These are phyloP conservation scores for Lunularia cruciata DNA, from an alignment of 225 moss, liverwort and hornwort species.

Conservation along the genomic window DNA sequence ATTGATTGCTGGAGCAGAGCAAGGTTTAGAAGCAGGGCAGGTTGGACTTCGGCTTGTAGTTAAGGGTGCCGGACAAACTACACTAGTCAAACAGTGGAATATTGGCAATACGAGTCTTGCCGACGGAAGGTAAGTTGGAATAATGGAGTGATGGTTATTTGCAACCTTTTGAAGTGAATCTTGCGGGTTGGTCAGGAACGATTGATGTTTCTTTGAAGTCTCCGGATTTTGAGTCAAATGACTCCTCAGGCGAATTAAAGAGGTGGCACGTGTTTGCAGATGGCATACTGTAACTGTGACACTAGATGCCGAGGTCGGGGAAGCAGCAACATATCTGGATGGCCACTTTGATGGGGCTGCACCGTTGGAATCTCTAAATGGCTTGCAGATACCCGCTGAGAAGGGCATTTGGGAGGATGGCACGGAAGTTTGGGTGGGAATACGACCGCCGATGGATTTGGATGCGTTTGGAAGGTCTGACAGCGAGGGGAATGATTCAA, in stretches of 20 bases:
- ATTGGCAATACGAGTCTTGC: slow-evolving; percentile 87
- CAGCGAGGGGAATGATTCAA: slow-evolving; percentile 96
- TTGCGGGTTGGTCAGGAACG: too few relatives aligned
- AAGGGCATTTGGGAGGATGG: slow-evolving; percentile 89
- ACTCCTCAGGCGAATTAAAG: not conserved
- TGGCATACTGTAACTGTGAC: slow-evolving; percentile 97
- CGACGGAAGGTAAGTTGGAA: slow-evolving; percentile 76
- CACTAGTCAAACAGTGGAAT: slow-evolving; percentile 85
- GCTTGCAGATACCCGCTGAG: slow-evolving; percentile 73
- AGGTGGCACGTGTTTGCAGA: slow-evolving; percentile 44
- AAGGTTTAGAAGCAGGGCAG: slow-evolving; percentile 96
- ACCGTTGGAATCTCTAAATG: slow-evolving; percentile 35
- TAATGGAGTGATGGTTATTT: too few relatives aligned
- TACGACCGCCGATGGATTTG: slow-evolving; percentile 96
- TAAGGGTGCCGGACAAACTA: slow-evolving; percentile 95
- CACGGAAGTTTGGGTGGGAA: slow-evolving; percentile 96
- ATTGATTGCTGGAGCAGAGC: slow-evolving; percentile 92
- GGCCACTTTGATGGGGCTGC: slow-evolving; percentile 85
- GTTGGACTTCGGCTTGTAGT: slow-evolving; percentile 91
- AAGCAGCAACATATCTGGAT: slow-evolving; percentile 84
- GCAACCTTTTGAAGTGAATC: too few relatives aligned
- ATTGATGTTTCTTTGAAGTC: too few relatives aligned
- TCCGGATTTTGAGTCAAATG: too few relatives aligned
- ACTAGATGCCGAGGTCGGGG: slow-evolving; percentile 79
- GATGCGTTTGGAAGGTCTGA: slow-evolving; percentile 99